Percentiles rank a stretch among this genome's conserved stretches.
Conservation (phyloP, 2,329 filamentous ascomycete species). For the Penicillium hesseltinei region DNA sequence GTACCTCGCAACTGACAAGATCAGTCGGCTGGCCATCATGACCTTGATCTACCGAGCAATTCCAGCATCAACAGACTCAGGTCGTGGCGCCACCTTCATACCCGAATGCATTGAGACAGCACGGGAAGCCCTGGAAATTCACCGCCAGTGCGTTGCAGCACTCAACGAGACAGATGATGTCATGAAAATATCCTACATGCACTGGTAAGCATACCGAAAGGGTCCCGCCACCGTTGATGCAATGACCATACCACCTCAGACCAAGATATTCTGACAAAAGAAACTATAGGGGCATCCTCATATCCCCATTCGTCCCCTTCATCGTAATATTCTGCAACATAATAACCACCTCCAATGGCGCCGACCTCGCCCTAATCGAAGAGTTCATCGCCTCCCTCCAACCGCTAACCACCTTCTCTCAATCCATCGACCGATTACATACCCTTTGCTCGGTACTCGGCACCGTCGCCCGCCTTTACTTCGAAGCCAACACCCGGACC, state of each 20-base stretch:
- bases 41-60: constrained; percentile 43
- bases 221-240: neutral
- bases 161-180: constrained; percentile 29
- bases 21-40: constrained; percentile 37
- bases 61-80: constrained; percentile 28
- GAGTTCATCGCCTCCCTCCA: constrained; percentile 59
- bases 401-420: constrained; percentile 52
- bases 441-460: constrained; percentile 62
- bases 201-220: constrained; percentile 29
- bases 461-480: constrained; percentile 60
- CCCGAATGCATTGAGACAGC: constrained; percentile 40
- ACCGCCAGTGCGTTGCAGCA: constrained; percentile 31
- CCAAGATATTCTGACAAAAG: neutral
- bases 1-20: constrained; percentile 34
- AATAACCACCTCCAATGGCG: constrained; percentile 52
- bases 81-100: constrained; percentile 32
- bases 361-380: constrained; percentile 56
- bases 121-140: constrained; percentile 33
- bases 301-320: constrained; percentile 51
- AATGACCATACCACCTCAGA: neutral
- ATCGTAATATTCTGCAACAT: constrained; percentile 51
- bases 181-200: constrained; percentile 35
- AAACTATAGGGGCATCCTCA: constrained; percentile 35
- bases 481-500: constrained; percentile 60
- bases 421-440: constrained; percentile 60